phyloP scores from a whole-genome alignment of 371 early-diverging fungal species.

The Lichtheimia corymbifera region DNA sequence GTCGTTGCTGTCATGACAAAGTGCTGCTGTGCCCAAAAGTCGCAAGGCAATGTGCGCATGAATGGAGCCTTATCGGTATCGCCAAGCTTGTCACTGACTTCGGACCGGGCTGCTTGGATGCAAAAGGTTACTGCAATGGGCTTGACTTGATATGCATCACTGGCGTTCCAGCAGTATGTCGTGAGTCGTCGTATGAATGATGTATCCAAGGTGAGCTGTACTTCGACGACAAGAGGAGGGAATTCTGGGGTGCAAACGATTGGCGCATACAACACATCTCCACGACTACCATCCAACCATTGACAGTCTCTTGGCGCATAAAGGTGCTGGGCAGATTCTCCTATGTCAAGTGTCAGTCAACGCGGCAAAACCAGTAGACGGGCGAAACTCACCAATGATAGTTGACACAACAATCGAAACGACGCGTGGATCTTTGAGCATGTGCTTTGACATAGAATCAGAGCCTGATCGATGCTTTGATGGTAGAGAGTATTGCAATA shows the following conservation, averaged over 20 bases:
- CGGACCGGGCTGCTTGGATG: neutral
- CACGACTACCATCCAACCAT: slow-evolving; percentile 5
- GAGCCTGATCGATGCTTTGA: neutral
- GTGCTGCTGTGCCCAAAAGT: slow-evolving; percentile 8
- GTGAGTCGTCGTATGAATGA: slow-evolving; percentile 1
- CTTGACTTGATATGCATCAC: slow-evolving; percentile 2
- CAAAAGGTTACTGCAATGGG: slow-evolving; percentile 7
- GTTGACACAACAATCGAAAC: neutral
- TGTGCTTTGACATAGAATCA: slow-evolving; percentile 5
- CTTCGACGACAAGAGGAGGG: slow-evolving; percentile 4
- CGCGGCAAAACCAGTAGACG: too few relatives aligned
- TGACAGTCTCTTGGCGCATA: neutral
- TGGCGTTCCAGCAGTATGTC: slow-evolving; percentile 6
- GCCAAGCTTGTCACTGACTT: neutral
- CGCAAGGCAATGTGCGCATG: neutral
- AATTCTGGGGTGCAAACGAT: neutral
- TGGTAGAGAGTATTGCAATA: neutral
- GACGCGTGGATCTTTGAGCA: slow-evolving; percentile 1
- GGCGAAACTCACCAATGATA: neutral
- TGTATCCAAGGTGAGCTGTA: slow-evolving; percentile 7
- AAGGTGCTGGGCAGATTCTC: too few relatives aligned
- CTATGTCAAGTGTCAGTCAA: too few relatives aligned
- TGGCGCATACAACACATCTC: slow-evolving; percentile 4
- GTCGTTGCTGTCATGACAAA: slow-evolving; percentile 4
- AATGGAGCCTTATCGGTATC: neutral